Conservation (phyloP, 2,329 filamentous ascomycete genomes). For the Hymenoscyphus fraxineus region DNA sequence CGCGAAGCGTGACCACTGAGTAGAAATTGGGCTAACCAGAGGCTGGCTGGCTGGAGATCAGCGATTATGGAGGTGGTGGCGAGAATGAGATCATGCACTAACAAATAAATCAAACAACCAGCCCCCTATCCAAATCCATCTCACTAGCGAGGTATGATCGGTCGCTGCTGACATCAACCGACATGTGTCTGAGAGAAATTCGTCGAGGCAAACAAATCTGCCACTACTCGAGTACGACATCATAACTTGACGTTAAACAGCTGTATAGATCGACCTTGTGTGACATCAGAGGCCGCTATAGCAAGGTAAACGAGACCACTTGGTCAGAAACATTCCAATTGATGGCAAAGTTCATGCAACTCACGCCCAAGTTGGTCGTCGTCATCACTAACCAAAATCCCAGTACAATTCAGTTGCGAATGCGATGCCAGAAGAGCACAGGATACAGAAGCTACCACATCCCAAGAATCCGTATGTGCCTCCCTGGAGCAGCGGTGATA, state of each 20-base stretch:
- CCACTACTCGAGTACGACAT: background rate
- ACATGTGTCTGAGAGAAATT: background rate
- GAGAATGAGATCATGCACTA: conserved; percentile 1
- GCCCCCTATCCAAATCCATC: background rate
- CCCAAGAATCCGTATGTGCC: background rate
- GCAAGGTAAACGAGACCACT: background rate
- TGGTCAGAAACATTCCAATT: background rate
- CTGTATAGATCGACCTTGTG: background rate
- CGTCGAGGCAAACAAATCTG: background rate
- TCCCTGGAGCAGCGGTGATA: background rate
- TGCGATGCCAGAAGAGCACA: background rate
- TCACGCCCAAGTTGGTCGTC: background rate
- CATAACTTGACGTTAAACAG: background rate
- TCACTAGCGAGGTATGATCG: background rate
- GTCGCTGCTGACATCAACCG: background rate
- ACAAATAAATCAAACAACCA: background rate
- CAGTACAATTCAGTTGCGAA: background rate
- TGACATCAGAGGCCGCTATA: background rate
- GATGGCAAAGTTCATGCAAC: background rate
- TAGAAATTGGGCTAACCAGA: too few relatives aligned
- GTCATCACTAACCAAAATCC: background rate
- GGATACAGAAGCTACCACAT: conserved; percentile 1
- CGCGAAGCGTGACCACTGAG: background rate
- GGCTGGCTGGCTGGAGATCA: background rate
- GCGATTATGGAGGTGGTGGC: background rate